Evolutionary conservation across 768 basidiomycete species (phyloP), one percentile per base, ranked within the genome.

Genomic region (Hypsizygus marmoreus): DNA sequence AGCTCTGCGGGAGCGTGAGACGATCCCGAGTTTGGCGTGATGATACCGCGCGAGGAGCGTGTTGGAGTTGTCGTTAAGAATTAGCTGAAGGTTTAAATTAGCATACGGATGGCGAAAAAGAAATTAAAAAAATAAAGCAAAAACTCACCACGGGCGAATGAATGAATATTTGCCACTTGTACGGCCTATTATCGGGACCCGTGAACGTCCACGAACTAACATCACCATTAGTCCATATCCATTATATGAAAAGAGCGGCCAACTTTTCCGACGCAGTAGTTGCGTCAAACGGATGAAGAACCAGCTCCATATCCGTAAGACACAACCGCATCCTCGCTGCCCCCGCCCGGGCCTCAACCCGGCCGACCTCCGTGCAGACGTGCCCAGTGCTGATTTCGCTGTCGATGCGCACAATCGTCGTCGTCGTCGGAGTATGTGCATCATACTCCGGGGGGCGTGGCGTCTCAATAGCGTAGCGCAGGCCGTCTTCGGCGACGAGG

Each of bases 141-240:
- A n/a, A n/a, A 49, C 62, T 45, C 54, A 72, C 72, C 16, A 67
- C 64, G 11, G 68, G 73, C 12, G 54, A 67, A 14, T 62, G 64
- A n/a, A 69, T 50, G 48, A 67, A 63, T 40, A 75, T 54, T 42
- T 71, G 67, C 71, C 72, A 71, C 41, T 59, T 66, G 50, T 71
- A 70, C 23, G 58, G 51, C 46, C 60, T 53, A 13, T 51, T 50
- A 47, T 72, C 68, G 13, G 71, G 62, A 6, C 69, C 63, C 4
- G 48, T 58, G 45, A 75, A 69, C 29, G 62, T 55, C 72, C 72
- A 71, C 8, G 64, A 64, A 29, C 70, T 69, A n/a, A n/a, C n/a
- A n/a, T n/a, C n/a, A n/a, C n/a, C n/a, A n/a, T n/a, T n/a, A n/a
- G n/a, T n/a, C n/a, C n/a, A n/a, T n/a, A n/a, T n/a, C n/a, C n/a